These are phyloP conservation scores for Colletotrichum truncatum DNA, from an alignment of 2,329 filamentous ascomycete genomes.

Conservation along the genomic window DNA sequence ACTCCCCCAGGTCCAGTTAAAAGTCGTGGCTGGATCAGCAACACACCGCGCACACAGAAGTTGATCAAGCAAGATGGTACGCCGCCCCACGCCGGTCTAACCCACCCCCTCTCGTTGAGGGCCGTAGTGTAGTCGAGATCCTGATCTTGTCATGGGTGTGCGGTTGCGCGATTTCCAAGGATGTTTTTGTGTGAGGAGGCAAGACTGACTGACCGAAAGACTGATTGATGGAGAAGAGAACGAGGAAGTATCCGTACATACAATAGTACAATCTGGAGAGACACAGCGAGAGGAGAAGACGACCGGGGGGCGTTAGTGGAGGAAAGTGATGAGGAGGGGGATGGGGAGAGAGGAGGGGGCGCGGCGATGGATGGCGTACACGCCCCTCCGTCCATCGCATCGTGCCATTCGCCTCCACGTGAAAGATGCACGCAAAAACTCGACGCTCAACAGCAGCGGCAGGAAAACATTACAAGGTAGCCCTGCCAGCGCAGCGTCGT, in stretches of 20 bases:
- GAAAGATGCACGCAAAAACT: constrained; percentile 26
- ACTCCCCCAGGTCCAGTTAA: neutral
- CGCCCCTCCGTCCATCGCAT: constrained; percentile 20
- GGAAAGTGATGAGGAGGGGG: neutral
- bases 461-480: constrained; percentile 25
- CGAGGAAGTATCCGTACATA: neutral
- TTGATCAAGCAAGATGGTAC: constrained; percentile 1
- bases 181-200: neutral
- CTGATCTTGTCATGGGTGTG: constrained; percentile 26
- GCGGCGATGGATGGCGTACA: neutral
- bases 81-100: constrained; percentile 1
- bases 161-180: constrained; percentile 28
- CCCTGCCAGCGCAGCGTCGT: constrained; percentile 26
- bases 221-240: neutral
- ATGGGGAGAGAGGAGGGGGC: neutral
- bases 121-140: neutral
- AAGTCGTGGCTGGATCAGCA: constrained; percentile 15
- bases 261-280: neutral
- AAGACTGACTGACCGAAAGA: constrained; percentile 3
- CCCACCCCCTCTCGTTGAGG: neutral
- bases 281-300: neutral
- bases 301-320: neutral
- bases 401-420: constrained; percentile 29
- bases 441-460: constrained; percentile 22
- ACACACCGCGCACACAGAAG: neutral